These are phyloP conservation scores for Pulveroboletus ravenelii DNA, from an alignment of 768 basidiomycete species.

Conservation along the genomic window DNA sequence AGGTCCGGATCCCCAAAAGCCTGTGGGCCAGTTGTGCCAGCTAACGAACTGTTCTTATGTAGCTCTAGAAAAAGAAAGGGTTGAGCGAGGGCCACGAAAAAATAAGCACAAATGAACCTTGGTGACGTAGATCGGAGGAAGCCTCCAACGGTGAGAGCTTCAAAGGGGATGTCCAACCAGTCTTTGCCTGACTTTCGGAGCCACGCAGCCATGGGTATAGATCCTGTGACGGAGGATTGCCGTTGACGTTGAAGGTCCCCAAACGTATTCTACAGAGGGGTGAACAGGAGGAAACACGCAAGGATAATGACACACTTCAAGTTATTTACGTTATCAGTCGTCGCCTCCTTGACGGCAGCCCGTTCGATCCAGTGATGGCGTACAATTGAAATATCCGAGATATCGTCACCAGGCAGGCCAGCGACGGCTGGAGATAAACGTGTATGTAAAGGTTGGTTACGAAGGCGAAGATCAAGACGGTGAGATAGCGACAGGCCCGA, in stretches of 20 bases:
- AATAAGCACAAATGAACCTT: constrained; percentile 14
- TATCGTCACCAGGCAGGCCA: constrained; percentile 59
- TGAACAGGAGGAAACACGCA: not conserved
- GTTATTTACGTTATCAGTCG: constrained; percentile 16
- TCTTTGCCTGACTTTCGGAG: not conserved
- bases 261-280: constrained; percentile 48
- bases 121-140: constrained; percentile 17
- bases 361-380: constrained; percentile 61
- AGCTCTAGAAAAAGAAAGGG: constrained; percentile 6
- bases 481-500: constrained; percentile 1
- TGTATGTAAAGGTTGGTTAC: constrained; percentile 42
- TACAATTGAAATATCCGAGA: constrained; percentile 50
- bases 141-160: constrained; percentile 35
- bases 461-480: constrained; percentile 47
- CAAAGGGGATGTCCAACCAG: constrained; percentile 32
- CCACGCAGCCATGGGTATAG: constrained; percentile 60
- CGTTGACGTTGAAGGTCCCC: constrained; percentile 86
- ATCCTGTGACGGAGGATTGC: constrained; percentile 68
- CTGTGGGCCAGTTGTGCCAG: constrained; percentile 11
- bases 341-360: constrained; percentile 35
- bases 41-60: not conserved
- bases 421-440: constrained; percentile 59
- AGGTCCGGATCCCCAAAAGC: constrained; percentile 53
- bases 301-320: constrained; percentile 18
- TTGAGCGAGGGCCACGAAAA: not conserved